phyloP scores from a whole-genome alignment of 495 filamentous ascomycete genomes.

The Lophium mytilinum region DNA sequence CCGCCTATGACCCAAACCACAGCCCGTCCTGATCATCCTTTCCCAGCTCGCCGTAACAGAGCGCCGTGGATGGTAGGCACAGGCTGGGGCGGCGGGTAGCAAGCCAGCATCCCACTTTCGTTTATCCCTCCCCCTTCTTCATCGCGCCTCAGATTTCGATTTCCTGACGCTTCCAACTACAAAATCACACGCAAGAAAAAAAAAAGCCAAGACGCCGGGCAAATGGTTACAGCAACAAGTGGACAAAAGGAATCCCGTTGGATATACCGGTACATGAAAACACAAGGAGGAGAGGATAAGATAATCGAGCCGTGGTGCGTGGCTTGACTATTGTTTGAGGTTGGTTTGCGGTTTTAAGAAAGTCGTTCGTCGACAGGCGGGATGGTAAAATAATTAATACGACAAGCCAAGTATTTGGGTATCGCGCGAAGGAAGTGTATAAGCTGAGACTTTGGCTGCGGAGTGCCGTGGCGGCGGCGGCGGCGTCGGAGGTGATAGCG shows the following conservation, averaged over 20 bases:
- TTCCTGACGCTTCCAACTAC: not conserved
- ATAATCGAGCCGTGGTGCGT: too few species aligned
- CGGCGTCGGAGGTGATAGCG: not conserved
- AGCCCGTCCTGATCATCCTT: too few species aligned
- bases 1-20: too few species aligned
- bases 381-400: not conserved
- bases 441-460: not conserved
- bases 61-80: too few species aligned
- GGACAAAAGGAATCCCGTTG: constrained; percentile 1
- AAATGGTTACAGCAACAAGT: not conserved
- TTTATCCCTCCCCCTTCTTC: too few species aligned
- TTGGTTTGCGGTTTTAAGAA: too few species aligned
- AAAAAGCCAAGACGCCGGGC: not conserved
- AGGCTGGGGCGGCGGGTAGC: too few species aligned
- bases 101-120: too few species aligned
- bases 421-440: not conserved
- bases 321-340: too few species aligned
- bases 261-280: constrained; percentile 3
- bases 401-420: not conserved
- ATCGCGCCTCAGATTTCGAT: too few species aligned
- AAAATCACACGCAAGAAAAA: not conserved
- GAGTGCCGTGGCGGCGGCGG: not conserved
- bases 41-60: too few species aligned
- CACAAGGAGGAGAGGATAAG: too few species aligned
- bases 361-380: not conserved